Evolutionary conservation across 2,329 filamentous ascomycete species (phyloP), one percentile per base, ranked within the genome.

Genomic region (Trichoderma gracile): DNA sequence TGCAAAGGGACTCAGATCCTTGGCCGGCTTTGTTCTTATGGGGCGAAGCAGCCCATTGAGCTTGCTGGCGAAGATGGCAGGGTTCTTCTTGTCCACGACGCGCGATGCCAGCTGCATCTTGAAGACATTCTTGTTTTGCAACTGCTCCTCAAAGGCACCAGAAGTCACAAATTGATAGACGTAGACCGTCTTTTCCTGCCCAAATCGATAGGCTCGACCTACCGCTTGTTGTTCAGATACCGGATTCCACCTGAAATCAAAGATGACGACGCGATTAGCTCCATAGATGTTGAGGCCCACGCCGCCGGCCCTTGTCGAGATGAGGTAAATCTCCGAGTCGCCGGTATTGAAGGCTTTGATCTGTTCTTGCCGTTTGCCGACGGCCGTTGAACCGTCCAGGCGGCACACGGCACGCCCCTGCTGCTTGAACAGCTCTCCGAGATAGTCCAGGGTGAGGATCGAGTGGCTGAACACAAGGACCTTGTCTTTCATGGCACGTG

Each of bases 231-330:
- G 89, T 74, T 97, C 93, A 72, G 88, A 82, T 5, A 87, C 84
- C 0, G 93, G 93, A 68, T 93, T 95, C 78, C 88, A 97, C 66
- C 83, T 82, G 71, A 90, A 92, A 73, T 97, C 93, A 63, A 96
- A 90, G 21, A 97, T 89, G 21, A 97, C 84, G 1, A 97, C 91
- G 21, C 93, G 86, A 73, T 93, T 97, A 1, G 93, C 93, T 1
- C 89, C 88, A 46, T 86, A 85, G 14, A 97, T 89, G 66, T 97
- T 97, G 56, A 97, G 80, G 0, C 93, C 93, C 1, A 93, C 79
- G 0, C 92, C 92, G 23, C 93, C 93, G 9, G 93, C 92, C 66
- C 77, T 87, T 1, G 92, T 97, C 0, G 92, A 96, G 64, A 97
- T 92, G 2, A 97, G 79, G 72, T 91, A 91, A 0, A 96, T 81